Evolutionary conservation across 139 green algal genomes (phyloP).

Genomic region (Closterium sp.): DNA sequence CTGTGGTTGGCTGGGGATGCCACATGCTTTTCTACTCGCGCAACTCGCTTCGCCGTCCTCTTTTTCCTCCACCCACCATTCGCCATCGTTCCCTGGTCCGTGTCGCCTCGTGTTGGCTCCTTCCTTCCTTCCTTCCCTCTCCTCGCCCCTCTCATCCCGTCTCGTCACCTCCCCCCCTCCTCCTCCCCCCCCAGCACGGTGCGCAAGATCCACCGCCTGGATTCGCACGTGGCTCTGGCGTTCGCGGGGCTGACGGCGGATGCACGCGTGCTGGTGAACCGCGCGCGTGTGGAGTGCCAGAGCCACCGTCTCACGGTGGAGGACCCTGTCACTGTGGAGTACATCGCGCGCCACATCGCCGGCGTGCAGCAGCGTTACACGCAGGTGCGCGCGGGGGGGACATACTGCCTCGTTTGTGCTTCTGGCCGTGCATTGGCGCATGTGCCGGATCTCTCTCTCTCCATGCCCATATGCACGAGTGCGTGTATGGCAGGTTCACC

Average conservation of each 20-base stretch:
- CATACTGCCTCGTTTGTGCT: too few species aligned
- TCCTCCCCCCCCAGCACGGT: conserved; percentile 68
- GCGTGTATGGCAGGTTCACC: not conserved
- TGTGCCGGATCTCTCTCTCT: not conserved
- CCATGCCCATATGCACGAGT: not conserved
- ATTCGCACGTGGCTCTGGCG: conserved; percentile 94
- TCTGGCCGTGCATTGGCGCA: too few species aligned
- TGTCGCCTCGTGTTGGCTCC: not conserved
- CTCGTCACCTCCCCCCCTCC: conserved; percentile 33
- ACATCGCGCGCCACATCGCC: conserved; percentile 84
- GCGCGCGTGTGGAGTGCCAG: conserved; percentile 85
- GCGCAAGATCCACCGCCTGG: conserved; percentile 93
- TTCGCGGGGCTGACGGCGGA: conserved; percentile 96
- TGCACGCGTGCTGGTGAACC: conserved; percentile 92
- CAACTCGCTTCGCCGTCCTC: not conserved
- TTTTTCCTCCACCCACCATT: not conserved
- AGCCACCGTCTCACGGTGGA: conserved; percentile 68
- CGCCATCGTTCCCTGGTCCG: too few species aligned
- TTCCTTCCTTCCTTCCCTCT: not conserved
- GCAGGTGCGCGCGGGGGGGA: conserved; percentile 16
- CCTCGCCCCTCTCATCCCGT: not conserved
- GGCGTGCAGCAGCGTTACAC: conserved; percentile 95
- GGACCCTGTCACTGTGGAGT: conserved; percentile 79
- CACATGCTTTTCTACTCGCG: not conserved
- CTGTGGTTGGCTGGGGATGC: not conserved